Conservation (phyloP, 1,284 basidiomycete species). For the Taiwanofungus camphoratus region DNA sequence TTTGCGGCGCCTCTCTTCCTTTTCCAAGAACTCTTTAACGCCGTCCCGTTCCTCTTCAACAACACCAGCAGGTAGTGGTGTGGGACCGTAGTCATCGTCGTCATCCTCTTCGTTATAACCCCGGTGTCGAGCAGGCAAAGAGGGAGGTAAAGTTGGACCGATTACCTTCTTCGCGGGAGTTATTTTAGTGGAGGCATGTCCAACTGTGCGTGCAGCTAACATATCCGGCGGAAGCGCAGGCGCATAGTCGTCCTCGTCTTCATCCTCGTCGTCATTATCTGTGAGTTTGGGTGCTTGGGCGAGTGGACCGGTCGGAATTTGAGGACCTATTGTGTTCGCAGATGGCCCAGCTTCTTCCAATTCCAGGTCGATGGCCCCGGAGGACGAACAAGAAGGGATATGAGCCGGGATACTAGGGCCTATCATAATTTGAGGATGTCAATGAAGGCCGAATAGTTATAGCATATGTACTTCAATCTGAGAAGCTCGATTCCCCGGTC, state of each 20-base stretch:
- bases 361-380: constrained; percentile 4
- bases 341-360: constrained; percentile 12
- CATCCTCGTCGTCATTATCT: constrained; percentile 37
- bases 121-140: constrained; percentile 22
- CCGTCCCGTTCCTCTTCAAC: constrained; percentile 44
- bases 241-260: constrained; percentile 55
- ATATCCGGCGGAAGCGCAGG: constrained; percentile 65
- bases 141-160: constrained; percentile 35
- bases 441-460: too few species aligned
- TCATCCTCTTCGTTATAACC: constrained; percentile 46
- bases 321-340: constrained; percentile 19
- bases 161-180: constrained; percentile 23
- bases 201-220: constrained; percentile 28
- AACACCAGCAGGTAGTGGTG: constrained; percentile 47
- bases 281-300: constrained; percentile 4
- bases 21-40: constrained; percentile 74
- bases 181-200: constrained; percentile 25
- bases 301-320: constrained; percentile 11
- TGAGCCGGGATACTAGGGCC: too few species aligned
- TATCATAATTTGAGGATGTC: too few species aligned
- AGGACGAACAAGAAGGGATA: constrained; percentile 3
- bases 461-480: too few species aligned
- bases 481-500: too few species aligned
- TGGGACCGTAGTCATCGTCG: constrained; percentile 75
- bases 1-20: constrained; percentile 70